These are phyloP conservation scores for Pistacia atlantica DNA, from an alignment of 345 rosid species.

Conservation along the genomic window DNA sequence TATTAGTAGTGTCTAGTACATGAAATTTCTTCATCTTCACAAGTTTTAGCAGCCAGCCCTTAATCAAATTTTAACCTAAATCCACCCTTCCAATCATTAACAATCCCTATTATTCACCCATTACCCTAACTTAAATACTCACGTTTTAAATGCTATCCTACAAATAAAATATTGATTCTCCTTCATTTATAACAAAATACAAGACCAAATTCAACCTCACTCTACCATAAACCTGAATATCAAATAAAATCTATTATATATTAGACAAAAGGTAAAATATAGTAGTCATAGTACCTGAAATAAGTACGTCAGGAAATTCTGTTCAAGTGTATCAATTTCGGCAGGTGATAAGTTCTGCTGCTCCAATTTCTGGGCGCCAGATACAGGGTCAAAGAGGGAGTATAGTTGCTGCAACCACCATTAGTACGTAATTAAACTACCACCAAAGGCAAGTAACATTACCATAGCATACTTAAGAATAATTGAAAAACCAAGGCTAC, in stretches of 20 bases:
- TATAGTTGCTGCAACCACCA: conserved; percentile 75
- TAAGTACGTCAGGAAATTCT: conserved; percentile 77
- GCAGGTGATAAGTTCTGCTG: conserved; percentile 67
- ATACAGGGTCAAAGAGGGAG: conserved; percentile 87
- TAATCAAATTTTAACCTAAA: background rate
- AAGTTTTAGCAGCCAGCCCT: conserved; percentile 1
- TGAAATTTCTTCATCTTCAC: background rate
- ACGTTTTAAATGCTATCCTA: background rate
- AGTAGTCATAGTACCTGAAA: conserved; percentile 62
- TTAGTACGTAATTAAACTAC: conserved; percentile 14
- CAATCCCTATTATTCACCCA: background rate
- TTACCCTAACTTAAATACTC: background rate
- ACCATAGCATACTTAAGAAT: background rate
- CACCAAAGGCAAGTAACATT: conserved; percentile 15
- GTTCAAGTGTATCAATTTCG: conserved; percentile 83
- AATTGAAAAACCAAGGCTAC: conserved; percentile 32
- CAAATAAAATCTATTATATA: background rate
- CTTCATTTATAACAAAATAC: background rate
- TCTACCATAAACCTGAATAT: background rate
- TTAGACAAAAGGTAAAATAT: background rate
- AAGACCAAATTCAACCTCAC: background rate
- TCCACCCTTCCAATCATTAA: background rate
- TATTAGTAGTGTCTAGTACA: background rate
- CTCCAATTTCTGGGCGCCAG: conserved; percentile 71
- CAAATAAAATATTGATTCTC: background rate